A percentile compares a stretch with the other conserved stretches of the same genome.
phyloP scores from a whole-genome alignment of 352 stramenopile genomes.

The Globisporangium nagaii region DNA sequence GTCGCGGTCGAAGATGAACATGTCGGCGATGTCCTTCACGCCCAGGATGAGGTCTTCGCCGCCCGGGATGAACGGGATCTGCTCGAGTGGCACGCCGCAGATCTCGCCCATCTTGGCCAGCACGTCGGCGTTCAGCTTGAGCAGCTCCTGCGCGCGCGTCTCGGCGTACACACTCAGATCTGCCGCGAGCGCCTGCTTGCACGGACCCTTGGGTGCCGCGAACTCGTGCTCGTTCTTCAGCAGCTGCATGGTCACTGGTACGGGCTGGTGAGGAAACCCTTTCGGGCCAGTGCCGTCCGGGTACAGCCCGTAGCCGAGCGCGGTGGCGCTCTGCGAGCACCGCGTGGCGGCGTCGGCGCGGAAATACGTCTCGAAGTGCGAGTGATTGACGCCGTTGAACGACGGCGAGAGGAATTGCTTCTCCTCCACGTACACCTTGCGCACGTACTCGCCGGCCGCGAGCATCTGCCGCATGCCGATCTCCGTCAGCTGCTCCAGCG shows the following conservation, averaged over 20 bases:
- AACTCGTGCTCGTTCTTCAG: constrained; percentile 83
- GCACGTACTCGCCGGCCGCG: constrained; percentile 60
- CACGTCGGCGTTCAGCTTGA: constrained; percentile 47
- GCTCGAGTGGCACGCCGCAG: constrained; percentile 53
- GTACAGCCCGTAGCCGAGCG: constrained; percentile 73
- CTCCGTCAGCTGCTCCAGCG: constrained; percentile 77
- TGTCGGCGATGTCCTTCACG: constrained; percentile 80
- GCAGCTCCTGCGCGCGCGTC: constrained; percentile 46
- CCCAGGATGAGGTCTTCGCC: constrained; percentile 72
- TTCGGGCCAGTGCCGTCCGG: constrained; percentile 66
- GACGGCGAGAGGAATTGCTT: constrained; percentile 62
- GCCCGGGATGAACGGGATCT: constrained; percentile 46
- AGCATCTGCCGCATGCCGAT: constrained; percentile 77
- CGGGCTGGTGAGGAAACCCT: constrained; percentile 62
- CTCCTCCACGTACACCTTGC: constrained; percentile 60
- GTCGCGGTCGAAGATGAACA: constrained; percentile 79
- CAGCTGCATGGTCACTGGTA: constrained; percentile 84
- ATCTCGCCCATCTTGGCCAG: constrained; percentile 46
- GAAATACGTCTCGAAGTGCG: constrained; percentile 85
- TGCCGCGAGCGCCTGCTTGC: constrained; percentile 33
- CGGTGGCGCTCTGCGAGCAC: constrained; percentile 73
- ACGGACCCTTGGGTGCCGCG: constrained; percentile 75
- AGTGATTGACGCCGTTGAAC: constrained; percentile 64
- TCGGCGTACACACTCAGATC: constrained; percentile 59
- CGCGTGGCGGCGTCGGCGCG: constrained; percentile 73